Evolutionary conservation across 2,329 filamentous ascomycete species (phyloP), one percentile per base, ranked within the genome.

Genomic region (Colletotrichum sp.): DNA sequence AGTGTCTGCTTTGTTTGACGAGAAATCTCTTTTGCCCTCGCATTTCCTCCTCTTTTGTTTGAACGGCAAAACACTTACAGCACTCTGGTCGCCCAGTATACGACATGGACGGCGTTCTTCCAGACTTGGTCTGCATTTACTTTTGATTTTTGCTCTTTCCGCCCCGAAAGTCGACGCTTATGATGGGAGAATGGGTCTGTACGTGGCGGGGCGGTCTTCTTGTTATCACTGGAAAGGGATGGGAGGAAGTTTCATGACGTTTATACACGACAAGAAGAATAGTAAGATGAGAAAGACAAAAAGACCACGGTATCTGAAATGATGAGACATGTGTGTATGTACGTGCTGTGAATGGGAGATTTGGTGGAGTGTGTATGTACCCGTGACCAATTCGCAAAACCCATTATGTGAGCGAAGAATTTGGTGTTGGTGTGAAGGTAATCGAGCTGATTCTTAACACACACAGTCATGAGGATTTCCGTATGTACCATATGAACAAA

Each of bases 1-100:
- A 62, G 63, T 72, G 63, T 59, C 59, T 62, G 39, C n/a, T 57
- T 66, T 26, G 21, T 44, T 66, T 26, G 21, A 21, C 21, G 52
- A 52, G 32, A 44, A 12, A 49, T 49, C 10, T 36, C 12, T 30
- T 24, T 36, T 75, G 26, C 21, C 6, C 5, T 39, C 24, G 6
- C 16, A 6, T n/a, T 13, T 30, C 16, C 24, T 30, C 18, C 10
- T 62, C 28, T 10, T 64, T 72, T 28, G 1, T 49, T 52, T 8
- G 26, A n/a, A 62, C 36, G 52, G 52, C 52, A 60, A 49, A 49
- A 68, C 66, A 34, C 26, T 44, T 65, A 34, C 67, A 49, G 36
- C 36, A n/a, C 57, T 21, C 34, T 26, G 32, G 69, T 60, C 55
- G 72, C 65, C 69, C 32, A 72, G 63, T 63, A 72, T 44, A 75